Evolutionary conservation across 2,329 filamentous ascomycete species (phyloP).

Genomic region (Sclerotinia spermophila): DNA sequence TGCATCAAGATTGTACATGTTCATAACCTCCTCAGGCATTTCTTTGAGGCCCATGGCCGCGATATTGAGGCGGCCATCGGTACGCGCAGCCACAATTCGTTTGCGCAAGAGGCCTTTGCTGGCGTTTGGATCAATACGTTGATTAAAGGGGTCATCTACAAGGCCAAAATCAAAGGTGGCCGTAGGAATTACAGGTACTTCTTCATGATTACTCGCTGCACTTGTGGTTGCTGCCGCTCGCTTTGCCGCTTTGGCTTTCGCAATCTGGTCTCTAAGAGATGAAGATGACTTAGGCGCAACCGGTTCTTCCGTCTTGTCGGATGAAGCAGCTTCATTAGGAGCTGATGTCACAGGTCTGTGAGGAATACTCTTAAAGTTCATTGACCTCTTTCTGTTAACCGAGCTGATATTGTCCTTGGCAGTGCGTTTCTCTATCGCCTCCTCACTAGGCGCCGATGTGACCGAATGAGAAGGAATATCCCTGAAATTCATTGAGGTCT

Average conservation of each 20-base stretch:
- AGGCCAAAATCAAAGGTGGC: constrained; percentile 58
- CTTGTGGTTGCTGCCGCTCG: constrained; percentile 46
- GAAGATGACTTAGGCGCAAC: constrained; percentile 66
- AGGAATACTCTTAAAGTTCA: constrained; percentile 31
- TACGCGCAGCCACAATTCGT: constrained; percentile 68
- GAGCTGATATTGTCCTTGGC: constrained; percentile 29
- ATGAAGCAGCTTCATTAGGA: constrained; percentile 23
- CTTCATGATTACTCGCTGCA: constrained; percentile 26
- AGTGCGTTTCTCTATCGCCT: constrained; percentile 36
- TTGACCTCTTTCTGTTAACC: constrained; percentile 28
- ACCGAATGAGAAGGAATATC: constrained; percentile 29
- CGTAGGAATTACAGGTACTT: constrained; percentile 45
- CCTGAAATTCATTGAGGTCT: constrained; percentile 30
- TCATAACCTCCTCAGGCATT: constrained; percentile 77
- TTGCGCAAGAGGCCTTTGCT: constrained; percentile 67
- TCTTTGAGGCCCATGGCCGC: constrained; percentile 75
- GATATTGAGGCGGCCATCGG: constrained; percentile 81
- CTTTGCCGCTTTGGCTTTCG: constrained; percentile 82
- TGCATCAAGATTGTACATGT: constrained; percentile 82
- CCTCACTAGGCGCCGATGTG: constrained; percentile 29
- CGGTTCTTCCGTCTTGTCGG: constrained; percentile 38
- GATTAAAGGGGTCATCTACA: constrained; percentile 67
- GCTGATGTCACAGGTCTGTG: constrained; percentile 26
- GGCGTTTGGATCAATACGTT: constrained; percentile 52
- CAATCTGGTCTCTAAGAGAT: constrained; percentile 84